These are phyloP conservation scores for Trametes villosa DNA, from an alignment of 768 basidiomycete genomes.

Conservation along the genomic window DNA sequence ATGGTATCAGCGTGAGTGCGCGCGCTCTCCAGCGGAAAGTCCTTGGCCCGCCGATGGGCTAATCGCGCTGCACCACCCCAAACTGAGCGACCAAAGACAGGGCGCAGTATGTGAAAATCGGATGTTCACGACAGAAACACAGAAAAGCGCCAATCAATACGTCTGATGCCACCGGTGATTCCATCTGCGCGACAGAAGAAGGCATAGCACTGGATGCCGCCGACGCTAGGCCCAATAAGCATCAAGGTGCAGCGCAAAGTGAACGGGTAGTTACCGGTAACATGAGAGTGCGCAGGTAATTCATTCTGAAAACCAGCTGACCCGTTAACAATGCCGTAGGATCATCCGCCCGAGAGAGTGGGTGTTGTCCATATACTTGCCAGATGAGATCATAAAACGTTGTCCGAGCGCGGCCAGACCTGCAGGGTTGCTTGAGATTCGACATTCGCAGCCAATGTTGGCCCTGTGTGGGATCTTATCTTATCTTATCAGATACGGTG, in stretches of 20 bases:
- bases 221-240: too few relatives aligned
- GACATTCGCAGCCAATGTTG: too few relatives aligned
- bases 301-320: background rate
- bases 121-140: background rate
- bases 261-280: too few relatives aligned
- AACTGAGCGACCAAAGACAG: too few relatives aligned
- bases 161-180: background rate
- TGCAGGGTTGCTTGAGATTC: too few relatives aligned
- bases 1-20: background rate
- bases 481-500: constrained; percentile 14
- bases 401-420: too few relatives aligned
- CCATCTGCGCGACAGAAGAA: background rate
- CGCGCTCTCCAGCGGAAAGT: background rate
- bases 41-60: background rate
- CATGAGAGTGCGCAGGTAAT: too few relatives aligned
- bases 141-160: background rate
- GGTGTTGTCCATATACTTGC: background rate
- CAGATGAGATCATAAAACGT: background rate
- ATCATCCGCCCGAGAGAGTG: constrained; percentile 8
- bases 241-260: too few relatives aligned
- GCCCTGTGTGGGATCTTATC: background rate
- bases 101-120: background rate
- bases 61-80: background rate
- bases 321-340: background rate
- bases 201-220: too few relatives aligned